A percentile compares a stretch with the other conserved stretches of the same genome.
Evolutionary conservation across 2,329 filamentous ascomycete genomes (phyloP).

Genomic region (Neopestalotiopsis sp.): DNA sequence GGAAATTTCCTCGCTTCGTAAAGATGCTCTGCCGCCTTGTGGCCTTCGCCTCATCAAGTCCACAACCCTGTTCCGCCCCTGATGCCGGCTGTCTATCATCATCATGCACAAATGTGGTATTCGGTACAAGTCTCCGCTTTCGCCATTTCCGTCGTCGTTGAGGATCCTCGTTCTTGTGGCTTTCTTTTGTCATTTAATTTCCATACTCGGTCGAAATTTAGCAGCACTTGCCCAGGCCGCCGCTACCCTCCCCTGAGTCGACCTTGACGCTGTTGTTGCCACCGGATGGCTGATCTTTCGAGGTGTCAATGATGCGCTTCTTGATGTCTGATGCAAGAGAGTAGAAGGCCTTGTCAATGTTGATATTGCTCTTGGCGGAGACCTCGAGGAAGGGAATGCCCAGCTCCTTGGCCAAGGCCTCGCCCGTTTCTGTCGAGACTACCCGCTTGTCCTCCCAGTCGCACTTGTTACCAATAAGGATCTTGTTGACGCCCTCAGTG

Average conservation of each 20-base stretch:
- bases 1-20: background rate
- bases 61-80: background rate
- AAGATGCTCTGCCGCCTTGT: background rate
- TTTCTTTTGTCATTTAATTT: background rate
- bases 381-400: conserved; percentile 99
- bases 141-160: background rate
- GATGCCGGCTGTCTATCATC: conserved; percentile 14
- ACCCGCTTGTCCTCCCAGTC: conserved; percentile 99
- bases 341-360: conserved; percentile 99
- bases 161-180: background rate
- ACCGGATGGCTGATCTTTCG: conserved; percentile 72
- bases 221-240: conserved; percentile 75
- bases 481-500: conserved; percentile 99
- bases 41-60: background rate
- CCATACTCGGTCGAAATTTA: conserved; percentile 46
- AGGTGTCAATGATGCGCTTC: conserved; percentile 94
- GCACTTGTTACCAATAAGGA: conserved; percentile 99
- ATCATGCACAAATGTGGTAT: conserved; percentile 13
- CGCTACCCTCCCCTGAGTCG: conserved; percentile 63
- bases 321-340: conserved; percentile 95
- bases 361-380: conserved; percentile 98
- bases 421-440: conserved; percentile 90
- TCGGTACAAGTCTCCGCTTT: conserved; percentile 14
- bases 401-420: conserved; percentile 92
- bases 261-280: conserved; percentile 69